Evolutionary conservation across 176 grass and related monocot genomes (phyloP), one percentile per base, ranked within the genome.

Genomic region (Elaeis guineensis): DNA sequence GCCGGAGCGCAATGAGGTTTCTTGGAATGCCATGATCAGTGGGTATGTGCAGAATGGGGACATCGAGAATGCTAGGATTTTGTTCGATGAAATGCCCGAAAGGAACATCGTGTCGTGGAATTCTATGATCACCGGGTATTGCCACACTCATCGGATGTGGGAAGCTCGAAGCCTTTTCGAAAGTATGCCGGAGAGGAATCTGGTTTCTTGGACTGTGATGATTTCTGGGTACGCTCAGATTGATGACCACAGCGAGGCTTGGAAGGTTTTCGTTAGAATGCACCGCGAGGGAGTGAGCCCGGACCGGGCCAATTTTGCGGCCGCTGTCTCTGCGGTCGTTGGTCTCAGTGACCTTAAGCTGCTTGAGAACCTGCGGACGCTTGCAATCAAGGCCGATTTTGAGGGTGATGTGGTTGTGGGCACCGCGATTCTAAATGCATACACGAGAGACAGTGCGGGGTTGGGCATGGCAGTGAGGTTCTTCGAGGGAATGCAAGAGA

Each of bases 51-150:
- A 75, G 59, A 89, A 85, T 14, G 74, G 81, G 60, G 66, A 85
- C 48, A 18, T 89, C 57, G 60, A 18, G 6, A 62, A 77, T 25
- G 86, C 81, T 1, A 74, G 58, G 21, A 74, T 58, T 54, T 16
- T 89, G 44, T 89, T 89, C 17, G 78, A 85, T 53, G 67, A 64
- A 39, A 85, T 89, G 78, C 77, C 77, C 0, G 48, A 69, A 49
- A 84, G 24, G 49, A 74, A 81, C n/a, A 57, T 72, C 16, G 39
- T 62, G 4, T 89, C 81, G 0, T 85, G 86, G 86, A 89, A 89
- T 63, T 78, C 86, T 2, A 78, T 89, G 77, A 69, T 89, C 19
- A 85, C 86, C 6, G 86, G 86, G 57, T 89, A 89, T 9, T 89
- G 78, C 74, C 78, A 81, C 22, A 66, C 50, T 35, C 78, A 25